These are phyloP conservation scores for Xylaria telfairii DNA, from an alignment of 495 filamentous ascomycete genomes.

Conservation along the genomic window DNA sequence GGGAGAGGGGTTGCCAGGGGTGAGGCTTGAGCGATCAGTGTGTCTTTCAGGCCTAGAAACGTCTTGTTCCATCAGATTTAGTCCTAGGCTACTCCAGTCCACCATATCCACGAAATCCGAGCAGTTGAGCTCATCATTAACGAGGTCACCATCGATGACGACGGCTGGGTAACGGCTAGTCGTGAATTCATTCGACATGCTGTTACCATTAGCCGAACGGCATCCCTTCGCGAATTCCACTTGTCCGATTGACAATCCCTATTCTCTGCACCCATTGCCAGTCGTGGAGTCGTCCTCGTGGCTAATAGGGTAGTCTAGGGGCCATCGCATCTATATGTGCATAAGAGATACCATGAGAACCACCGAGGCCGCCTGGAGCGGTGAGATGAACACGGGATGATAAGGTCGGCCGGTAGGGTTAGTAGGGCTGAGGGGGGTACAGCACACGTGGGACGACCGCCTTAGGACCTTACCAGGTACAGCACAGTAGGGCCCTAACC, in stretches of 20 bases:
- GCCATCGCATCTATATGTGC: neutral
- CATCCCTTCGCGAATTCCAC: neutral
- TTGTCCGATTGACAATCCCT: neutral
- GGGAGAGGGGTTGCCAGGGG: neutral
- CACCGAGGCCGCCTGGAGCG: constrained; percentile 3
- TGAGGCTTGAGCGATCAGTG: neutral
- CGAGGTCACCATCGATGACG: neutral
- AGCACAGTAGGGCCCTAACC: too few relatives aligned
- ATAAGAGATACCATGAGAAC: neutral
- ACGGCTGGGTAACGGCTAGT: neutral
- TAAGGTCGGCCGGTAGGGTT: constrained; percentile 30
- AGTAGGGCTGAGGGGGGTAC: constrained; percentile 29
- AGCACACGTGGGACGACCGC: too few relatives aligned
- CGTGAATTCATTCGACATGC: neutral
- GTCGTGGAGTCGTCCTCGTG: neutral
- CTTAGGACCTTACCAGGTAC: too few relatives aligned
- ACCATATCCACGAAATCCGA: neutral
- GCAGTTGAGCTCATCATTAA: neutral
- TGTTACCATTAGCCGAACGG: neutral
- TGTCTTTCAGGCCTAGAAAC: neutral
- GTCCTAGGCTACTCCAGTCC: neutral
- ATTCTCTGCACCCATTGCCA: neutral
- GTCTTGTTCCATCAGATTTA: neutral
- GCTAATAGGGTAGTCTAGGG: neutral
- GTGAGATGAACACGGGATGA: constrained; percentile 20